These are phyloP conservation scores for Pseudotulostoma volvatum DNA, from an alignment of 495 filamentous ascomycete species.

Conservation along the genomic window DNA sequence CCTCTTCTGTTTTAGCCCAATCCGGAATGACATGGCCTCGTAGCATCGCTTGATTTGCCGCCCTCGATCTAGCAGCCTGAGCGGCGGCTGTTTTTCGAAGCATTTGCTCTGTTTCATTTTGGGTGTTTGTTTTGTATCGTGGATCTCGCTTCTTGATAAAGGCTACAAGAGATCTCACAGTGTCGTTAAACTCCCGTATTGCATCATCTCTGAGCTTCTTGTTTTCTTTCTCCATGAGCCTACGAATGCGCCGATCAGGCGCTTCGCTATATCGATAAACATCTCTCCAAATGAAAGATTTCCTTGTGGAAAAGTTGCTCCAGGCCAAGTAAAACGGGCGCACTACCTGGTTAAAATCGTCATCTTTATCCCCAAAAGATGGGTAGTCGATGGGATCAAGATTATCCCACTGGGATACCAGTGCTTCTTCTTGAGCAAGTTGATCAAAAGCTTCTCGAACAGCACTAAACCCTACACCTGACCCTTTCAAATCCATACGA, in stretches of 20 bases:
- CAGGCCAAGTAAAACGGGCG: conserved; percentile 71
- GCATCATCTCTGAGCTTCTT: conserved; percentile 66
- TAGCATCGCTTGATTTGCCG: conserved; percentile 61
- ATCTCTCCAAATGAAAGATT: conserved; percentile 83
- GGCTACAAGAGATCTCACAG: conserved; percentile 68
- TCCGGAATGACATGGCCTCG: conserved; percentile 50
- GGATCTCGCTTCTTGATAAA: conserved; percentile 92
- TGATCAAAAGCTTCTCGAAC: conserved; percentile 58
- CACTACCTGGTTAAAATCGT: conserved; percentile 53
- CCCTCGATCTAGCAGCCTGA: conserved; percentile 71
- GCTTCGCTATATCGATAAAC: conserved; percentile 65
- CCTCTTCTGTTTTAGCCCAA: conserved; percentile 50
- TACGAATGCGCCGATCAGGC: conserved; percentile 65
- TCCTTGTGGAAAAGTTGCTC: conserved; percentile 67
- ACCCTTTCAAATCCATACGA: conserved; percentile 61
- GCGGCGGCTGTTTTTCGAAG: conserved; percentile 64
- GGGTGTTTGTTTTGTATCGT: conserved; percentile 49
- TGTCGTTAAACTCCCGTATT: conserved; percentile 80
- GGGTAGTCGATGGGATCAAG: conserved; percentile 49
- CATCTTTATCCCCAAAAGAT: conserved; percentile 53
- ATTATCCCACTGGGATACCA: conserved; percentile 52
- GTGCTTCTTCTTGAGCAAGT: conserved; percentile 65
- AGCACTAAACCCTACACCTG: conserved; percentile 59
- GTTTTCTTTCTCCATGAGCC: conserved; percentile 93
- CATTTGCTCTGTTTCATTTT: conserved; percentile 59